Base-by-base conservation (phyloP, 1,139 yeast species). In the Suhomyces panamericanus region DNA sequence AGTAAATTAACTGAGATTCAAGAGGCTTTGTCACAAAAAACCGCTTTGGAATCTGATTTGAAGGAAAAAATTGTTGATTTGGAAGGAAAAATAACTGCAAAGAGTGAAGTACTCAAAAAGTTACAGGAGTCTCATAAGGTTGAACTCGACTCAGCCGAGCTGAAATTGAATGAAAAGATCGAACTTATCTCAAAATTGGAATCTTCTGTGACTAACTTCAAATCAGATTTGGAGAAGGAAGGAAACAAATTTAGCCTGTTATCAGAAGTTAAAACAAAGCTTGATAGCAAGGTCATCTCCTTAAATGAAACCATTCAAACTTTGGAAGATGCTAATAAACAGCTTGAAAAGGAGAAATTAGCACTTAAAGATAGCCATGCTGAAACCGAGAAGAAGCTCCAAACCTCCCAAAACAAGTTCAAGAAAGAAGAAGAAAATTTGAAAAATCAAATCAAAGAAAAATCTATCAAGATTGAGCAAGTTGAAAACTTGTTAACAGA, bases 401-500 rank as follows among this genome's bases (percentile, higher is more conserved):
- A 41, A 24, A 37, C 20, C 13, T 46, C 46, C 13, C 42, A 44
- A 16, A 38, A 38, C 11, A 49, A 46, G 24, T 38, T 33, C 24
- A 34, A 43, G 6, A 44, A 40, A 7, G 53, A 48, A 15, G 32
- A 47, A 13, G 39, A 42, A 6, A 26, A 40, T 7, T 39, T 47
- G 14, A 35, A 47, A 22, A 20, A 20, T 11, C 42, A 39, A 39
- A 11, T 53, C 7, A 24, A 41, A 6, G 55, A 52, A 6, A 48
- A 49, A n/a, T 48, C 48, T 12, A 17, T 17, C 11, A 40, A 49
- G 34, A 52, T 55, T 13, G 13, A 27, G 1, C 42, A 24, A 3
- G 51, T 55, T 15, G 52, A 58, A 34, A 35, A 41, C 2, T 64
- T 66, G 6, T 54, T 70, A 39, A 53, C 52, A 13, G 59, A 57